phyloP scores from a whole-genome alignment of 2,329 filamentous ascomycete genomes.

The Fusarium pininemorale region DNA sequence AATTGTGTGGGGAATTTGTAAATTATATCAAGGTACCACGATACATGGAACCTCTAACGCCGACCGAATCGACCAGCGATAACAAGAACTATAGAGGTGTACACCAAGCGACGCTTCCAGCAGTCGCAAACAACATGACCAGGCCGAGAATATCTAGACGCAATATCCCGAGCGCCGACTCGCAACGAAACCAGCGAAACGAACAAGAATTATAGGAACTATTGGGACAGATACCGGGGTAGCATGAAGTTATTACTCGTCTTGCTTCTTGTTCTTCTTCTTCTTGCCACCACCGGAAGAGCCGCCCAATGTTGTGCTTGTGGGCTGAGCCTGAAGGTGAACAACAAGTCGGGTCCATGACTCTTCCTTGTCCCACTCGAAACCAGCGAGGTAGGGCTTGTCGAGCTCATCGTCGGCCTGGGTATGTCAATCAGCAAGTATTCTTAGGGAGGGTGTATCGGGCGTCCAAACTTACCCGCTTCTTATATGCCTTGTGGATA shows the following conservation, averaged over 20 bases:
- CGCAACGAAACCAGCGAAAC: constrained; percentile 52
- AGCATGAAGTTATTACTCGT: constrained; percentile 47
- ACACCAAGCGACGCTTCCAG: constrained; percentile 43
- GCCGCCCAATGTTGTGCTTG: constrained; percentile 50
- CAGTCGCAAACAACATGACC: constrained; percentile 42
- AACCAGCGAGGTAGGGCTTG: constrained; percentile 86
- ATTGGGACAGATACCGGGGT: constrained; percentile 53
- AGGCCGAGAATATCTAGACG: constrained; percentile 53
- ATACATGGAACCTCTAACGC: constrained; percentile 22
- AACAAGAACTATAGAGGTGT: constrained; percentile 39
- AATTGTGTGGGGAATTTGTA: constrained; percentile 18
- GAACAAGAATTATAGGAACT: constrained; percentile 51
- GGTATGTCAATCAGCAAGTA: background rate
- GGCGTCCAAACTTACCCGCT: constrained; percentile 72
- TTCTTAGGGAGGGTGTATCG: background rate
- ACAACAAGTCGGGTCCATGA: constrained; percentile 89
- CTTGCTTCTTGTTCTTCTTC: constrained; percentile 74
- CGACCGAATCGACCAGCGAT: constrained; percentile 33
- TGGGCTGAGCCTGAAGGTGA: constrained; percentile 78
- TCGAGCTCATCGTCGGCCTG: constrained; percentile 93
- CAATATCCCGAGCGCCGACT: constrained; percentile 56
- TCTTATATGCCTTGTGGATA: constrained; percentile 96
- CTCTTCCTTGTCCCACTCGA: constrained; percentile 96
- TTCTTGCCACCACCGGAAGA: constrained; percentile 70
- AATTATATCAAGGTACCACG: constrained; percentile 37